Evolutionary conservation across 179 eudicot genomes (phyloP), one percentile per base, ranked within the genome.

Genomic region (Spergularia azorica): DNA sequence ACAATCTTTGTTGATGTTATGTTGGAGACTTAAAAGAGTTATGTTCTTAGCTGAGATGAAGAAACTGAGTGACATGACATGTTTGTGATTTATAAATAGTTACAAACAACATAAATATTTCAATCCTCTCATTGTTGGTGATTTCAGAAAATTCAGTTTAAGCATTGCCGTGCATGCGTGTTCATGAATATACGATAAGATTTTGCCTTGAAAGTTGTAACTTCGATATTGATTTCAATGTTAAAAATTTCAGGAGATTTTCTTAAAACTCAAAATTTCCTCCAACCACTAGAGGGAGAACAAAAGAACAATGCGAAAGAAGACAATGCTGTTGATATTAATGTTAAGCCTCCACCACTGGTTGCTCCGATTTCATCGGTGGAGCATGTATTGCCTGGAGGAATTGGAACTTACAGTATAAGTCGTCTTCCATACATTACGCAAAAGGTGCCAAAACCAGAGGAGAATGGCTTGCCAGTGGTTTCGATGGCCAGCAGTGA

Each of bases 381-480:
- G 36, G 95, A 91, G 83, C 98, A 85, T 76, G 52, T 87, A 70
- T 92, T 95, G 67, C 97, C 93, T 17, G 97, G 98, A 67, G 97
- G 98, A 18, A 87, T 91, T n/a, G 97, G 96, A 77, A 90, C 98
- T 18, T 92, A 91, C 70, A 90, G 93, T 78, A 93, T 91, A 67
- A 86, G 90, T 75, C 90, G 89, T 58, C 77, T 93, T 79, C 85
- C 97, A 48, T 88, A 86, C 70, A 72, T 84, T 26, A 86, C 87
- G 75, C 88, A 84, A 41, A 89, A 83, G 76, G 80, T 83, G 62
- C 87, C 85, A 36, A 91, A 95, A 81, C 91, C 95, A 12, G 96
- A 91, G 80, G 92, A 82, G 16, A 64, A 75, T 74, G 67, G 88
- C 20, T 83, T 81, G 43, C 56, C 89, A 21, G 86, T 77, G 65